Evolutionary conservation across 306 rosid genomes (phyloP).

Genomic region (Gillenia trifoliata): DNA sequence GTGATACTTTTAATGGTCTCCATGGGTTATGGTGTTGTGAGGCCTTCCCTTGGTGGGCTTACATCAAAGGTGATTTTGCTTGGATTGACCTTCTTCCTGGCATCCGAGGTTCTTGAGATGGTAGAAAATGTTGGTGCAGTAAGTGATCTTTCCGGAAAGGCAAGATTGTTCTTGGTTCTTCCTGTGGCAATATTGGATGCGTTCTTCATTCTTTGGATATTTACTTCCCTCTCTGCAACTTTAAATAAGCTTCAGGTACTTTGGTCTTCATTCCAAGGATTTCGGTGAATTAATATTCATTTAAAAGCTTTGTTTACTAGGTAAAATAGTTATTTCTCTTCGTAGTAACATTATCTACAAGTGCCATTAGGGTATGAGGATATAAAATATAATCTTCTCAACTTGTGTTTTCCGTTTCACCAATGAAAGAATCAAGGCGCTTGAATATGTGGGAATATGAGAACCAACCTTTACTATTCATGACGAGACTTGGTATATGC

Average conservation of each 20-base stretch:
- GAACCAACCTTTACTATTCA: background rate
- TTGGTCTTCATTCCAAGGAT: slow-evolving; percentile 13
- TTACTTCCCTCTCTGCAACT: slow-evolving; percentile 89
- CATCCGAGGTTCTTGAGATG: slow-evolving; percentile 89
- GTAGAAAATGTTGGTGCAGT: slow-evolving; percentile 94
- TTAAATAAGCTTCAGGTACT: slow-evolving; percentile 93
- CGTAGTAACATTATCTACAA: background rate
- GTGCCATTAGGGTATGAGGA: background rate
- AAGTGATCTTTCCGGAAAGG: slow-evolving; percentile 95
- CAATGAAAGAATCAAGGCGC: background rate
- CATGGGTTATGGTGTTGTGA: slow-evolving; percentile 95
- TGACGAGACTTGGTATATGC: too few species aligned
- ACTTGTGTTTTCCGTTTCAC: background rate
- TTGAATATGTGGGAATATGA: background rate
- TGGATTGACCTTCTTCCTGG: slow-evolving; percentile 88
- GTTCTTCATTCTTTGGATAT: slow-evolving; percentile 97
- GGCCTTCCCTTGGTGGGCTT: slow-evolving; percentile 96
- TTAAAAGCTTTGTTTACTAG: background rate
- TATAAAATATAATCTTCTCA: background rate
- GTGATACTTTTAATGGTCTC: slow-evolving; percentile 75
- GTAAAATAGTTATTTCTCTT: too few species aligned
- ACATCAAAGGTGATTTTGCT: slow-evolving; percentile 87
- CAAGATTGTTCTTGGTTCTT: slow-evolving; percentile 83
- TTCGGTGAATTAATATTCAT: slow-evolving; percentile 11
- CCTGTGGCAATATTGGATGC: slow-evolving; percentile 92